Evolutionary conservation across 805 yeast species (phyloP).

Genomic region (Saccharomycopsis selenospora): DNA sequence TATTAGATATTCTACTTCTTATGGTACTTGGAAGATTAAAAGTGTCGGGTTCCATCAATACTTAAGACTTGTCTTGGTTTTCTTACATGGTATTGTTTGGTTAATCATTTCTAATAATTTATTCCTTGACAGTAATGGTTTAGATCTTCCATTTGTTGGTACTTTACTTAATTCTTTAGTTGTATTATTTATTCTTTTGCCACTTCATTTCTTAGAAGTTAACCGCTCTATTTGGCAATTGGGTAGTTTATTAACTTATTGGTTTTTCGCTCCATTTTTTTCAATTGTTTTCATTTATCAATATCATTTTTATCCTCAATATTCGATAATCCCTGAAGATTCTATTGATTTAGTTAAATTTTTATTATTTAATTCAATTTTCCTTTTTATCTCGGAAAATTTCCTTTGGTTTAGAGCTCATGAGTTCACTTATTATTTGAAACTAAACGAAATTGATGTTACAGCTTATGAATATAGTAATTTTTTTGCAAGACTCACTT

Average conservation of each 20-base stretch:
- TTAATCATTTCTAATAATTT: constrained; percentile 3
- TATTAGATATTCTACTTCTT: constrained; percentile 3
- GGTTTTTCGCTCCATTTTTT: constrained; percentile 12
- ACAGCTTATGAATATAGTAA: constrained; percentile 3
- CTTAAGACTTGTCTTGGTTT: constrained; percentile 7
- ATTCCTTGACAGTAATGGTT: constrained; percentile 1
- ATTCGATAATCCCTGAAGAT: background rate
- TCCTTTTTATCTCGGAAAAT: constrained; percentile 10
- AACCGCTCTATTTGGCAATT: constrained; percentile 18
- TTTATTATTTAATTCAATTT: constrained; percentile 4
- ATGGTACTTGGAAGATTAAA: constrained; percentile 8
- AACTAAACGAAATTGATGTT: constrained; percentile 14
- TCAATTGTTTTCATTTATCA: constrained; percentile 10
- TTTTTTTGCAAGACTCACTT: constrained; percentile 34
- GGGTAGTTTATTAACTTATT: constrained; percentile 9
- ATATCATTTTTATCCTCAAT: constrained; percentile 1
- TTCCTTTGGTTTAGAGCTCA: constrained; percentile 13
- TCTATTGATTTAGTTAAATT: background rate
- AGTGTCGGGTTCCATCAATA: constrained; percentile 14
- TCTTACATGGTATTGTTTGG: constrained; percentile 4
- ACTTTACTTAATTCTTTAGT: constrained; percentile 2
- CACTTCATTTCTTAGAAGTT: constrained; percentile 18
- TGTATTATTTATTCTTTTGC: constrained; percentile 8
- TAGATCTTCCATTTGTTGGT: background rate
- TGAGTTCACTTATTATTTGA: constrained; percentile 12